phyloP scores from a whole-genome alignment of 805 yeast species.

The Wickerhamomyces strasburgensis region DNA sequence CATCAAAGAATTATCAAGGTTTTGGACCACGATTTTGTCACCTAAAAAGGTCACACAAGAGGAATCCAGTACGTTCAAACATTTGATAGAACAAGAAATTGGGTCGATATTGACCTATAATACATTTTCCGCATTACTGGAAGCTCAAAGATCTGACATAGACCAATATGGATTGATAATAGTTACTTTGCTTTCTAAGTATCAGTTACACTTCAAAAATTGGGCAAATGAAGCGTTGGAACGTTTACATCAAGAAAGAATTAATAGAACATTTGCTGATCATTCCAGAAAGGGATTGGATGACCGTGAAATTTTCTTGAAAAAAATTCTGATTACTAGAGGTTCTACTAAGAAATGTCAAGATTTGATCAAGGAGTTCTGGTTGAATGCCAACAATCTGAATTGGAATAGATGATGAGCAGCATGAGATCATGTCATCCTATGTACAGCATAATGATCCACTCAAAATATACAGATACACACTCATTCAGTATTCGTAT shows the following conservation, averaged over 20 bases:
- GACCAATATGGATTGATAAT: conserved; percentile 52
- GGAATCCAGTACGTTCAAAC: conserved; percentile 34
- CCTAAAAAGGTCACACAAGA: conserved; percentile 41
- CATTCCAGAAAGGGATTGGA: conserved; percentile 24
- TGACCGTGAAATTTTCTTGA: conserved; percentile 41
- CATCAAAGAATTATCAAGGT: conserved; percentile 44
- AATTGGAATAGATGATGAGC: conserved; percentile 24
- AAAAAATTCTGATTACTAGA: conserved; percentile 55
- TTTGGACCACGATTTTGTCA: conserved; percentile 45
- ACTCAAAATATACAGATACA: no score
- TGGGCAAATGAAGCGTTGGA: conserved; percentile 40
- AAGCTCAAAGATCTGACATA: conserved; percentile 51
- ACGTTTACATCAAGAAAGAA: conserved; percentile 27
- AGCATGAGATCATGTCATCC: background rate
- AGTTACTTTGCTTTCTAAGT: conserved; percentile 44
- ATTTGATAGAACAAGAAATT: conserved; percentile 27
- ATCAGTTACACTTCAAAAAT: conserved; percentile 40
- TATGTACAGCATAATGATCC: no score
- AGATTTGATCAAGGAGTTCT: conserved; percentile 54
- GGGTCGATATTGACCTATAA: conserved; percentile 29
- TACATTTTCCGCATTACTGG: conserved; percentile 41
- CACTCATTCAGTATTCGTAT: conserved; percentile 4
- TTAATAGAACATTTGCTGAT: background rate
- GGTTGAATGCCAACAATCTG: conserved; percentile 58
- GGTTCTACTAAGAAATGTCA: conserved; percentile 56